Evolutionary conservation across 2,329 filamentous ascomycete genomes (phyloP), one percentile per base, ranked within the genome.

Genomic region (Trematosphaeria pertusa): DNA sequence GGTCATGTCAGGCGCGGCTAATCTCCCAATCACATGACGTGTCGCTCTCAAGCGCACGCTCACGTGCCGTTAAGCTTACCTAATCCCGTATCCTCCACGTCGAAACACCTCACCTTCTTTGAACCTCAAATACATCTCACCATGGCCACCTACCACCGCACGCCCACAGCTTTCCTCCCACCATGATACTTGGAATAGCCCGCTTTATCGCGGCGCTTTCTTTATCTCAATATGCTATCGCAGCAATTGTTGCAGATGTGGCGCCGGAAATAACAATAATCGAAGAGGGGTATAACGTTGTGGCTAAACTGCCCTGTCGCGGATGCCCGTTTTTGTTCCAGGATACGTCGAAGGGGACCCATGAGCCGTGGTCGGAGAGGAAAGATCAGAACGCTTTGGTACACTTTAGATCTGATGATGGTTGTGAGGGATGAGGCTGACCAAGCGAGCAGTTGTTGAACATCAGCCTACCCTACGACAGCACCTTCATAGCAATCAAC

Each of bases 241-340:
- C 6, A 20, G 8, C 22, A 35, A 10, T 43, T 9, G 20, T 37
- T 12, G 63, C 58, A 3, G 51, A 59, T 8, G 40, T 58, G 31
- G 63, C 63, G n/a, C 65, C 64, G 2, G 65, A 66, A 17, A 63
- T 70, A 7, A 70, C 62, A 12, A 58, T 56, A 7, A 38, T 69
- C 6, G 53, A 55, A 4, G 64, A 65, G 26, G 67, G 67, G 36
- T 68, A 64, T 52, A 62, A 61, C 45, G 38, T 66, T 43, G 59
- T 70, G 33, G 65, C 61, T 40, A 70, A 69, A 43, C 43, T 70
- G 5, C 65, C 65, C 8, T 70, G 67, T 35, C 21, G 54, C n/a
- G 64, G 54, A 19, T 71, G 67, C 47, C 66, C 67, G 4, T 69
- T 64, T 31, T 37, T 71, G 18, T 62, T 60, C 32, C 64, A 69